phyloP scores from a whole-genome alignment of 139 green algal species.

The Tetraselmis chui region DNA sequence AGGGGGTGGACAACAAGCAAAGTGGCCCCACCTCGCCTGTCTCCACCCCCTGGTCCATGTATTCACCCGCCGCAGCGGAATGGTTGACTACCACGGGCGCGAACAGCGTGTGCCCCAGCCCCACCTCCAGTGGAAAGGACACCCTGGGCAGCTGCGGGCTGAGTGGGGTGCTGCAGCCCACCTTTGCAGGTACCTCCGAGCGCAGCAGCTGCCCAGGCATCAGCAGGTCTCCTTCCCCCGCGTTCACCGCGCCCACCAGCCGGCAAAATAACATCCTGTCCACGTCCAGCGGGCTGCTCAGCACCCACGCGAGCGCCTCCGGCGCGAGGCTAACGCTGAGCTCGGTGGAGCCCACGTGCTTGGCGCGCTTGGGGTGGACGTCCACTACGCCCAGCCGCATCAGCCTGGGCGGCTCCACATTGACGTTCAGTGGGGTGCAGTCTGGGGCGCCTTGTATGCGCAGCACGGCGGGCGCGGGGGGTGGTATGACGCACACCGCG shows the following conservation, averaged over 20 bases:
- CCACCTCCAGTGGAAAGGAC: not conserved
- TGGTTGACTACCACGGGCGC: not conserved
- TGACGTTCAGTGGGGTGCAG: not conserved
- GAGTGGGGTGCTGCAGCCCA: not conserved
- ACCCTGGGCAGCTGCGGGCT: not conserved
- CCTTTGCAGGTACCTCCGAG: not conserved
- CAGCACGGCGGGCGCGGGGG: not conserved
- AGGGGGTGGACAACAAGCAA: too few species aligned
- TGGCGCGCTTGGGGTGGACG: not conserved
- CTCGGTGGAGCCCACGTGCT: not conserved
- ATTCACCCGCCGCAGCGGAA: not conserved
- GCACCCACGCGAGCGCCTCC: not conserved
- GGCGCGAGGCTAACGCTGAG: not conserved
- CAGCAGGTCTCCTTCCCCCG: not conserved
- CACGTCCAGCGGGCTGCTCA: not conserved
- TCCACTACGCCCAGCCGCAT: not conserved
- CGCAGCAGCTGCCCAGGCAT: not conserved
- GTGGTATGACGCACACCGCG: not conserved
- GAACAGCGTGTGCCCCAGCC: not conserved
- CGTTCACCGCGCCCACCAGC: not conserved
- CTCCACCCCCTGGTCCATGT: not conserved
- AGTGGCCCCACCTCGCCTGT: not conserved
- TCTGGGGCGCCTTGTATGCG: not conserved
- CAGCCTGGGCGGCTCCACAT: not conserved
- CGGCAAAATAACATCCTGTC: not conserved